Evolutionary conservation across 768 basidiomycete genomes (phyloP).

Genomic region (Tulasnella sp.): DNA sequence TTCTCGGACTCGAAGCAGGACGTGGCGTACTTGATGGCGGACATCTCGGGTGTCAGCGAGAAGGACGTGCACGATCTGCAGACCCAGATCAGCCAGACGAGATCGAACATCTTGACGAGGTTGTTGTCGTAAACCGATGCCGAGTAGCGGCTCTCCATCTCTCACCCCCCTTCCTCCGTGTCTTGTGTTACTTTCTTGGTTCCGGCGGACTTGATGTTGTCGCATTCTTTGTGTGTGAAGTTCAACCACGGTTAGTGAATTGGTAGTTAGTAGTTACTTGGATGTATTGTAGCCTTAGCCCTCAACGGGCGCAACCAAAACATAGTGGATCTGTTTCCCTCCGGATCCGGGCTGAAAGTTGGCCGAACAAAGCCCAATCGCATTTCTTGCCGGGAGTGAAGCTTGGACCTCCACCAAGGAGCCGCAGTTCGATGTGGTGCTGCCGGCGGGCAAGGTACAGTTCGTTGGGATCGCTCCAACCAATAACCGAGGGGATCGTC

Average conservation of each 20-base stretch:
- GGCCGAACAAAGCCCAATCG: too few species aligned
- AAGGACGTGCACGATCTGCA: conserved; percentile 66
- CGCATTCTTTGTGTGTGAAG: not conserved
- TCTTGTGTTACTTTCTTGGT: not conserved
- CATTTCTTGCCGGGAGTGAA: too few species aligned
- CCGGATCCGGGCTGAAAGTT: too few species aligned
- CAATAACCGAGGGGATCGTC: too few species aligned
- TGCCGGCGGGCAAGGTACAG: too few species aligned
- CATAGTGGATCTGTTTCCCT: not conserved
- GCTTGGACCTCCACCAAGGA: too few species aligned
- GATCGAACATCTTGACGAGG: conserved; percentile 82
- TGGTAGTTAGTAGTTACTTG: not conserved
- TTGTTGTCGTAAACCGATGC: conserved; percentile 43
- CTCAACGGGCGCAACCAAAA: not conserved
- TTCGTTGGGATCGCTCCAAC: too few species aligned
- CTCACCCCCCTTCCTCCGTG: not conserved
- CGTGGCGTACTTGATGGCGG: conserved; percentile 91
- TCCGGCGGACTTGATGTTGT: not conserved
- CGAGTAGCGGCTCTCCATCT: not conserved
- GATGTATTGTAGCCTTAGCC: not conserved
- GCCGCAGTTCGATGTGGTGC: too few species aligned
- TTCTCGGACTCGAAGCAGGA: conserved; percentile 96
- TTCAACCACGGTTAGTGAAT: not conserved
- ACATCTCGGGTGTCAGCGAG: conserved; percentile 83
- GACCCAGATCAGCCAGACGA: conserved; percentile 64